Evolutionary conservation across 495 filamentous ascomycete species (phyloP).

Genomic region (Durotheca rogersii): DNA sequence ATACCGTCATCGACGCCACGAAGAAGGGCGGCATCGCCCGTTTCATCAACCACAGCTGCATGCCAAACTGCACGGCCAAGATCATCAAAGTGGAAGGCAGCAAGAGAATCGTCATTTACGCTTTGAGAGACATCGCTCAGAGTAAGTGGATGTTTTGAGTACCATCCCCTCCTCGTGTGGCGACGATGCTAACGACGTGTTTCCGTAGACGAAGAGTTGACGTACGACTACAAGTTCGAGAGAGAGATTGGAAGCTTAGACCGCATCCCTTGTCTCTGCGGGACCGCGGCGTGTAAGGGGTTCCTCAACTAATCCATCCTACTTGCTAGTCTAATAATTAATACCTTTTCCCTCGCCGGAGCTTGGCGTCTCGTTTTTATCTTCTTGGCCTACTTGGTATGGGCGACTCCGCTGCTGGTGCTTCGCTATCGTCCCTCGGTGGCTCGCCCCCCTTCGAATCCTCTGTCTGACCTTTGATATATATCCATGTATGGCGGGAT

Average conservation of each 20-base stretch:
- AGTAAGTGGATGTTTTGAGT: slow-evolving; percentile 65
- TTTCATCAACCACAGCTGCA: slow-evolving; percentile 99
- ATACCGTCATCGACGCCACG: slow-evolving; percentile 94
- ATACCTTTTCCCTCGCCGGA: background rate
- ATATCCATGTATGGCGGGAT: slow-evolving; percentile 27
- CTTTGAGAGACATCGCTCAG: slow-evolving; percentile 87
- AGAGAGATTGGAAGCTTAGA: slow-evolving; percentile 92
- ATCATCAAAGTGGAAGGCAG: slow-evolving; percentile 99
- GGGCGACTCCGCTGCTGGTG: too few species aligned
- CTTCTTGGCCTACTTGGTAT: too few species aligned
- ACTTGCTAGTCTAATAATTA: too few species aligned
- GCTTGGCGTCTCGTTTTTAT: slow-evolving; percentile 10
- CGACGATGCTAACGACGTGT: slow-evolving; percentile 46
- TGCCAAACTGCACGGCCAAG: slow-evolving; percentile 97
- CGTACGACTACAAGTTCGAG: slow-evolving; percentile 99
- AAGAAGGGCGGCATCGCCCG: slow-evolving; percentile 97
- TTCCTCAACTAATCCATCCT: slow-evolving; percentile 84
- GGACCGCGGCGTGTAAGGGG: slow-evolving; percentile 92
- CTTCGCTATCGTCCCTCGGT: slow-evolving; percentile 22
- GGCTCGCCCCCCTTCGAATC: too few species aligned
- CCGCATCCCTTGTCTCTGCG: slow-evolving; percentile 95
- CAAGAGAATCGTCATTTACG: slow-evolving; percentile 98
- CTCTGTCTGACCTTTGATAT: slow-evolving; percentile 20
- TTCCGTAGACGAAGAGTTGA: slow-evolving; percentile 87
- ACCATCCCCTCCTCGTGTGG: background rate